Conservation (phyloP, 495 filamentous ascomycete species). For the Bacidia gigantensis region DNA sequence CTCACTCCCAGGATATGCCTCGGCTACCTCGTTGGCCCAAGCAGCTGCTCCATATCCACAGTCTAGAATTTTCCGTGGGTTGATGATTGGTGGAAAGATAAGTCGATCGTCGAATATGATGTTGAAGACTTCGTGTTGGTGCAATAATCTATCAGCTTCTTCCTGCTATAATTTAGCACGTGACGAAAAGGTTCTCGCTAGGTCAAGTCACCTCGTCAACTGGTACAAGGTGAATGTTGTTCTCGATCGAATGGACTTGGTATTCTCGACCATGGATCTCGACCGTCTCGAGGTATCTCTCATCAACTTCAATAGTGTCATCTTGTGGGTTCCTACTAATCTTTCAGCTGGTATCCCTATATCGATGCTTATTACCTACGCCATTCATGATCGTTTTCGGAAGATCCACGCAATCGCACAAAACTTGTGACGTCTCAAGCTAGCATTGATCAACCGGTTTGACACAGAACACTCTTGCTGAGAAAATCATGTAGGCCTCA, state of each 20-base stretch:
- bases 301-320: constrained; percentile 42
- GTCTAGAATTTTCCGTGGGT: constrained; percentile 57
- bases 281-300: constrained; percentile 46
- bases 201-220: constrained; percentile 62
- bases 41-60: constrained; percentile 58
- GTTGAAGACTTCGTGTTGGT: constrained; percentile 56
- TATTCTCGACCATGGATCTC: constrained; percentile 54
- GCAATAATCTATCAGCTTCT: constrained; percentile 62
- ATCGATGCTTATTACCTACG: neutral
- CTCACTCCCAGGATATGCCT: constrained; percentile 59
- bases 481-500: too few relatives aligned
- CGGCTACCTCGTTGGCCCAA: constrained; percentile 47
- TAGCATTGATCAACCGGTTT: too few relatives aligned
- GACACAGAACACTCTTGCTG: too few relatives aligned
- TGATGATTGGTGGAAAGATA: constrained; percentile 62
- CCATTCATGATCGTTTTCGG: constrained; percentile 2
- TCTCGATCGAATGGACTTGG: constrained; percentile 60
- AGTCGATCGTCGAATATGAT: constrained; percentile 61
- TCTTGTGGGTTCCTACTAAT: constrained; percentile 33
- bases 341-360: neutral
- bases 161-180: constrained; percentile 36
- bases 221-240: constrained; percentile 62
- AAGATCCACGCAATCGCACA: neutral
- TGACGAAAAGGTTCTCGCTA: neutral
- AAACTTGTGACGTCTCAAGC: neutral